Percentiles rank a stretch among this genome's conserved stretches.
phyloP scores from a whole-genome alignment of 2,329 filamentous ascomycete species.

The Curvularia sp. region DNA sequence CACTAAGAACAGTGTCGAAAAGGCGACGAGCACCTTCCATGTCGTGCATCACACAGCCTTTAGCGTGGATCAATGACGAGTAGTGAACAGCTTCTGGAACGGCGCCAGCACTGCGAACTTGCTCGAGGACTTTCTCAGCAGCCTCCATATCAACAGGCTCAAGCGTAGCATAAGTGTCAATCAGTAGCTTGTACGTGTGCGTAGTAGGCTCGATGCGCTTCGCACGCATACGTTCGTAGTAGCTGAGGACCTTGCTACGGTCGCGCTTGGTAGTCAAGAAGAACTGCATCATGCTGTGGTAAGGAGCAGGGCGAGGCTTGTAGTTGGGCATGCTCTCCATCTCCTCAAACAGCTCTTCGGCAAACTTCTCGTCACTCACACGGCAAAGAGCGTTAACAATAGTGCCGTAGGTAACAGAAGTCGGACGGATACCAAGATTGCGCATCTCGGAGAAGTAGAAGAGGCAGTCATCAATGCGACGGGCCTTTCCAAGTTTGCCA shows the following conservation, averaged over 20 bases:
- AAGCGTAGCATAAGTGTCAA: conserved; percentile 92
- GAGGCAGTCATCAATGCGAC: conserved; percentile 95
- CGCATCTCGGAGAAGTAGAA: conserved; percentile 99
- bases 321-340: conserved; percentile 99
- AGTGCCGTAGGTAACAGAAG: conserved; percentile 96
- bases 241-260: conserved; percentile 88
- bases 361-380: conserved; percentile 96
- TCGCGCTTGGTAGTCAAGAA: conserved; percentile 98
- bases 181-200: conserved; percentile 96
- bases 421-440: conserved; percentile 87
- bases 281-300: conserved; percentile 99
- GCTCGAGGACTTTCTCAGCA: conserved; percentile 81
- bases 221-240: conserved; percentile 92
- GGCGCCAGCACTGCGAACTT: conserved; percentile 77
- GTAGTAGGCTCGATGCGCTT: conserved; percentile 88
- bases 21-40: conserved; percentile 80
- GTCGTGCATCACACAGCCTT: conserved; percentile 92
- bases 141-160: conserved; percentile 89
- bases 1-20: conserved; percentile 80
- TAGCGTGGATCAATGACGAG: conserved; percentile 92
- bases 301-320: conserved; percentile 94
- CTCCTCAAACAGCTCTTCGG: conserved; percentile 96
- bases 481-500: conserved; percentile 96
- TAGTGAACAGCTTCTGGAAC: conserved; percentile 92
- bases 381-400: conserved; percentile 97